These are phyloP conservation scores for Mallotus japonicus DNA, from an alignment of 441 rosid genomes.

Conservation along the genomic window DNA sequence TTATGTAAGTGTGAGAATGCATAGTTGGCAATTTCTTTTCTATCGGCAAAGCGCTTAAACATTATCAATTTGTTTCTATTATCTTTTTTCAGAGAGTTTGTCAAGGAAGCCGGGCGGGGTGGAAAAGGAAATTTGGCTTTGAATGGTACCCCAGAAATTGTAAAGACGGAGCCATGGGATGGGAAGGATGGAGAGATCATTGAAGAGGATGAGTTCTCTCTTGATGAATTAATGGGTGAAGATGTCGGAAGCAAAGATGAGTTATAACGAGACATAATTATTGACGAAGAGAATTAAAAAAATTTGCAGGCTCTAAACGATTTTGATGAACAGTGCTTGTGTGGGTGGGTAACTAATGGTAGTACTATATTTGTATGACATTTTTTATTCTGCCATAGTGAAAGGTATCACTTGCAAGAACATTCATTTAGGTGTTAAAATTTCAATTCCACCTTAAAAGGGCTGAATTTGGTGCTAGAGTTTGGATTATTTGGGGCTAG, in stretches of 20 bases:
- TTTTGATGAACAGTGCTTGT: constrained; percentile 13
- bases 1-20: constrained; percentile 50
- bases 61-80: neutral
- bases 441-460: neutral
- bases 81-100: constrained; percentile 65
- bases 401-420: neutral
- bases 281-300: neutral
- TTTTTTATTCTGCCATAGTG: neutral
- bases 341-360: neutral
- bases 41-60: constrained; percentile 10
- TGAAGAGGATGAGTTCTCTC: constrained; percentile 95
- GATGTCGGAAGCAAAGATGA: constrained; percentile 40
- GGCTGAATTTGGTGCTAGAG: no score
- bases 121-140: constrained; percentile 91
- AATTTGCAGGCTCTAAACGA: neutral
- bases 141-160: constrained; percentile 55
- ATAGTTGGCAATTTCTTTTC: neutral
- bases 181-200: constrained; percentile 86
- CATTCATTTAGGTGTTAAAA: neutral
- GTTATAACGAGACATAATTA: neutral
- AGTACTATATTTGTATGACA: neutral
- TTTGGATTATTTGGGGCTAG: no score
- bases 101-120: constrained; percentile 89
- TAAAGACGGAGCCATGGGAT: constrained; percentile 77
- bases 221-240: constrained; percentile 93